Evolutionary conservation across 352 stramenopile species (phyloP).

Genomic region (Thalassiosira exigua): DNA sequence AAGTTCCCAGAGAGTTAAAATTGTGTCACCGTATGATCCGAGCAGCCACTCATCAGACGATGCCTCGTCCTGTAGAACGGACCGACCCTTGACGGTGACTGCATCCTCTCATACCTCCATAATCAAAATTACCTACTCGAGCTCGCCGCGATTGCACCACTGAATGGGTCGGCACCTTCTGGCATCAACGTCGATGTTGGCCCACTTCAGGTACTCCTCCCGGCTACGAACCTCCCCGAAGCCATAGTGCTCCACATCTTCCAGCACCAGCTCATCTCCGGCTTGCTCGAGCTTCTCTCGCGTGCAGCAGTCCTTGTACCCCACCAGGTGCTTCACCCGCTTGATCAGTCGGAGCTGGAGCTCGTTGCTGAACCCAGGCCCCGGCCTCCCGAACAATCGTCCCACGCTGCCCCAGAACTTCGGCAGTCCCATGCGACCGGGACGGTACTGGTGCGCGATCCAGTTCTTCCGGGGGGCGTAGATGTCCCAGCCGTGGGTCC

Average conservation of each 20-base stretch:
- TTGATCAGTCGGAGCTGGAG: conserved; percentile 76
- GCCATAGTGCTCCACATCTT: conserved; percentile 74
- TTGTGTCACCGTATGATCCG: too few species aligned
- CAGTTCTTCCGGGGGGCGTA: conserved; percentile 80
- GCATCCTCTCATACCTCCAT: not conserved
- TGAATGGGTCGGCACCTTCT: conserved; percentile 48
- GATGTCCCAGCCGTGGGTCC: conserved; percentile 79
- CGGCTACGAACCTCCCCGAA: conserved; percentile 67
- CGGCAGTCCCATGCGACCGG: conserved; percentile 78
- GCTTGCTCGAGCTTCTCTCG: conserved; percentile 57
- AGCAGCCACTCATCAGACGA: too few species aligned
- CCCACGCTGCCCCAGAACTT: conserved; percentile 87
- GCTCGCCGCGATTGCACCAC: conserved; percentile 51
- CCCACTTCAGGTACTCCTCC: conserved; percentile 63
- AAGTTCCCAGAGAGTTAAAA: too few species aligned
- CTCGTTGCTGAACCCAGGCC: conserved; percentile 73
- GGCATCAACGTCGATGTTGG: conserved; percentile 62
- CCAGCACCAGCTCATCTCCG: conserved; percentile 64
- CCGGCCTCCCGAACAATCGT: conserved; percentile 60
- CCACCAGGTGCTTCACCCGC: conserved; percentile 80
- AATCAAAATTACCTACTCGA: conserved; percentile 4
- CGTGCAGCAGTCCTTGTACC: conserved; percentile 73
- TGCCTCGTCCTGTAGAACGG: too few species aligned
- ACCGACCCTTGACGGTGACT: too few species aligned
- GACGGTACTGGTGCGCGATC: conserved; percentile 84